Conservation (phyloP, 2,329 filamentous ascomycete species). For the Neofusicoccum kwambonambiense region DNA sequence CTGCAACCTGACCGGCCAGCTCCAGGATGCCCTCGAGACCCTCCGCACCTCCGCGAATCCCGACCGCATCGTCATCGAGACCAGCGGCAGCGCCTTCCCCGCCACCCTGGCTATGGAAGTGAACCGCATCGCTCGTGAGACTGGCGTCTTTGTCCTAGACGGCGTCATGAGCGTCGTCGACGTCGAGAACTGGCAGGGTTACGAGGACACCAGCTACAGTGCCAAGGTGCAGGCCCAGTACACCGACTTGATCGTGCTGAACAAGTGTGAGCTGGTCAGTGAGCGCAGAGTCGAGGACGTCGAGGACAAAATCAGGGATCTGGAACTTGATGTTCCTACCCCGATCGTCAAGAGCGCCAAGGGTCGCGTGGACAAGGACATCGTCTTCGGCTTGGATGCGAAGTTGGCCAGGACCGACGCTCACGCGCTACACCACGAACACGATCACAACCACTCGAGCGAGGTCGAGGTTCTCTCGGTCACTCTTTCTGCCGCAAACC, state of each 20-base stretch:
- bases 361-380: constrained; percentile 73
- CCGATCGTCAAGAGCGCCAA: constrained; percentile 82
- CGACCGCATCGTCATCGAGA: constrained; percentile 92
- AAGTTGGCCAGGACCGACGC: constrained; percentile 60
- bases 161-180: constrained; percentile 89
- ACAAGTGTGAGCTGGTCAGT: constrained; percentile 81
- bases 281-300: constrained; percentile 76
- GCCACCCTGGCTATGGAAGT: constrained; percentile 89
- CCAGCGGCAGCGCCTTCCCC: constrained; percentile 76
- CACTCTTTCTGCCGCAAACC: constrained; percentile 56
- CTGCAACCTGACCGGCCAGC: constrained; percentile 94
- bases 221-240: constrained; percentile 85
- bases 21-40: constrained; percentile 75
- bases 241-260: constrained; percentile 87
- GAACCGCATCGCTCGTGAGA: constrained; percentile 72
- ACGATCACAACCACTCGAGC: constrained; percentile 60
- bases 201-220: constrained; percentile 87
- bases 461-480: constrained; percentile 92
- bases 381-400: constrained; percentile 86
- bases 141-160: constrained; percentile 71
- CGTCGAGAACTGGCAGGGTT: constrained; percentile 92
- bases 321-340: constrained; percentile 70
- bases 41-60: constrained; percentile 63
- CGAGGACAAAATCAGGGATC: constrained; percentile 73
- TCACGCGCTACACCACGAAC: constrained; percentile 40